These are phyloP conservation scores for Nicotiana sylvestris DNA, from an alignment of 257 asterid genomes.

Conservation along the genomic window DNA sequence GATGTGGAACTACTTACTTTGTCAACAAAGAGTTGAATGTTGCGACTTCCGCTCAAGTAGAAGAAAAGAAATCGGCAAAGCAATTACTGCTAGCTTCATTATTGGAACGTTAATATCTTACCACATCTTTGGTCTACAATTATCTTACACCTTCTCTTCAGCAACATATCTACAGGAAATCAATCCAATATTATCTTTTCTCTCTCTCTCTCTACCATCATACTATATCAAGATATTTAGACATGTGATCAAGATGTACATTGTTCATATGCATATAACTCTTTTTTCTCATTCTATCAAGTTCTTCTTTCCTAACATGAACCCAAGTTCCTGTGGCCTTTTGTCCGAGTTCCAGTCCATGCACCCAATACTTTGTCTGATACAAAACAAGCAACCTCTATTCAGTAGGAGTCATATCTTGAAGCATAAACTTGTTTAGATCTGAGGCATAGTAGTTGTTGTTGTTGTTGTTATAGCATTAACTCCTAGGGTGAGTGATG, in stretches of 20 bases:
- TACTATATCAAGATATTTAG: background rate
- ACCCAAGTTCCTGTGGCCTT: background rate
- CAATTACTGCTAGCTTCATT: background rate
- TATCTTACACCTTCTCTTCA: background rate
- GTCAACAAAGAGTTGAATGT: background rate
- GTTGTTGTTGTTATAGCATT: background rate
- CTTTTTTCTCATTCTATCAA: background rate
- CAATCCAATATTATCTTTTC: background rate
- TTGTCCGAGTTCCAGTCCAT: background rate
- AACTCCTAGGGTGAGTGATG: background rate
- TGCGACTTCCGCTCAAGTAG: background rate
- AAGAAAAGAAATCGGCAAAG: background rate
- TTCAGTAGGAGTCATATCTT: background rate
- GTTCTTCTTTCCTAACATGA: background rate
- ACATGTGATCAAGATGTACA: background rate
- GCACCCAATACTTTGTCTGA: background rate
- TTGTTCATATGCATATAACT: background rate
- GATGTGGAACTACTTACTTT: slow-evolving; percentile 1
- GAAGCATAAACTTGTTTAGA: background rate
- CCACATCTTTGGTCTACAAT: slow-evolving; percentile 1
- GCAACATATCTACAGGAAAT: background rate
- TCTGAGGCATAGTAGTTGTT: background rate
- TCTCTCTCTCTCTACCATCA: background rate
- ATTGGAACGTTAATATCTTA: background rate
- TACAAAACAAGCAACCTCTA: background rate